These are phyloP conservation scores for Geosmithia putterillii DNA, from an alignment of 2,329 filamentous ascomycete genomes.

Conservation along the genomic window DNA sequence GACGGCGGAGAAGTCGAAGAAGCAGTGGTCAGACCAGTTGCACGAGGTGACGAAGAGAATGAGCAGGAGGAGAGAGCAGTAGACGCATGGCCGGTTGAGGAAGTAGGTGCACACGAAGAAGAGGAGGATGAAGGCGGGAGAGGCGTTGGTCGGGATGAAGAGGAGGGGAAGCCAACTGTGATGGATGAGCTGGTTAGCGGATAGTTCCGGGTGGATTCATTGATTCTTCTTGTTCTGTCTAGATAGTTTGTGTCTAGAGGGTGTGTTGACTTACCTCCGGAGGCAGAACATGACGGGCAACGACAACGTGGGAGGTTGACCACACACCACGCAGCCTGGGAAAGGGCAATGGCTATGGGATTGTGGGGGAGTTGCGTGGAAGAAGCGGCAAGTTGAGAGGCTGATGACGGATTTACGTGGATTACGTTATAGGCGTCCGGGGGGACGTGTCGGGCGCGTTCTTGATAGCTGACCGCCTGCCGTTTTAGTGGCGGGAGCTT, in stretches of 20 bases:
- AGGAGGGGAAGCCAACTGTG: constrained; percentile 73
- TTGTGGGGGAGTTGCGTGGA: neutral
- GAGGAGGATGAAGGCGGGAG: constrained; percentile 73
- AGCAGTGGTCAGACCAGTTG: constrained; percentile 80
- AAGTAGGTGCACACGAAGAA: constrained; percentile 92
- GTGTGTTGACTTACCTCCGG: neutral
- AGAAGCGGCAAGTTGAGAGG: neutral
- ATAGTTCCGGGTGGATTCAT: neutral
- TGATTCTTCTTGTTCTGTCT: neutral
- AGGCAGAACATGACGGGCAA: constrained; percentile 1
- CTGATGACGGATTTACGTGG: neutral
- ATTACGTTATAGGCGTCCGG: no score
- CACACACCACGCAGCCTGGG: no score
- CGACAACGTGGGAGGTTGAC: neutral
- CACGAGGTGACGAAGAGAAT: constrained; percentile 89
- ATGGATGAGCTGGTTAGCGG: neutral
- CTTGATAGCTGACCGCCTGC: no score
- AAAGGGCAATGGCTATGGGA: neutral
- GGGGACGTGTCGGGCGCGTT: no score
- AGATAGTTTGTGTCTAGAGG: neutral
- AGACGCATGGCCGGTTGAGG: constrained; percentile 91
- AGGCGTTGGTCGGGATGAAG: constrained; percentile 79
- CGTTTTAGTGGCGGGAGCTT: no score
- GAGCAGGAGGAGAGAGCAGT: constrained; percentile 91
- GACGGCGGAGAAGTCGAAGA: constrained; percentile 80